phyloP scores from a whole-genome alignment of 768 basidiomycete species.

The Tylopilus balloui region DNA sequence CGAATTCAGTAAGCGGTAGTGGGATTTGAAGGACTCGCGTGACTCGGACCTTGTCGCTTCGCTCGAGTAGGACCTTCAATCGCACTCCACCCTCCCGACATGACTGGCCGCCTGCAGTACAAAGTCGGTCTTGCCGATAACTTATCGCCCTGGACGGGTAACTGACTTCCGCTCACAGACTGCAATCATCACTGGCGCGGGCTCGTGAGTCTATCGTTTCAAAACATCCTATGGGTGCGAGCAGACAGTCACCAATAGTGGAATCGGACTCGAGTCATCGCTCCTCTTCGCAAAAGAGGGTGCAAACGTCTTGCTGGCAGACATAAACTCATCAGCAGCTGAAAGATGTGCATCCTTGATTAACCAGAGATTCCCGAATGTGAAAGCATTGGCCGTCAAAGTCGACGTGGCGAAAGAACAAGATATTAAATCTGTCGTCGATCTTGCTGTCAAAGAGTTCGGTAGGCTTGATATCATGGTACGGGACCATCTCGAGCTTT shows the following conservation, averaged over 20 bases:
- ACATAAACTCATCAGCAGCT: constrained; percentile 77
- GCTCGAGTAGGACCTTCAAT: too few species aligned
- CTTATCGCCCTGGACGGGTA: background rate
- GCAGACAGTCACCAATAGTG: constrained; percentile 45
- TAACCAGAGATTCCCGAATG: constrained; percentile 59
- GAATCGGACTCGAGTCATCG: constrained; percentile 95
- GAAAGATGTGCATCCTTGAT: constrained; percentile 65
- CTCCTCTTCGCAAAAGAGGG: constrained; percentile 94
- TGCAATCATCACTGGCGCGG: constrained; percentile 84
- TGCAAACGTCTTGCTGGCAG: constrained; percentile 83
- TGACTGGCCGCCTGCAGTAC: constrained; percentile 66
- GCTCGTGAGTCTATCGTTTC: constrained; percentile 55
- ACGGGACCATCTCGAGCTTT: constrained; percentile 18
- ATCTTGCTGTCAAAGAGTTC: constrained; percentile 73
- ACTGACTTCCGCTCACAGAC: constrained; percentile 41
- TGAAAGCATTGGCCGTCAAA: constrained; percentile 63
- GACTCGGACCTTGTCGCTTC: background rate
- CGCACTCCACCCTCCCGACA: constrained; percentile 23
- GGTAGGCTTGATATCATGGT: constrained; percentile 97
- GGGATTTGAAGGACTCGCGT: background rate
- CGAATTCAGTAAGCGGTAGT: background rate
- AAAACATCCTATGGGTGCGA: background rate
- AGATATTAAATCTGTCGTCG: constrained; percentile 80
- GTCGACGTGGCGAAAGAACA: constrained; percentile 88
- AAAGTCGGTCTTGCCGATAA: constrained; percentile 40